phyloP scores from a whole-genome alignment of 2,329 filamentous ascomycete genomes.

The Colletotrichum phormii region DNA sequence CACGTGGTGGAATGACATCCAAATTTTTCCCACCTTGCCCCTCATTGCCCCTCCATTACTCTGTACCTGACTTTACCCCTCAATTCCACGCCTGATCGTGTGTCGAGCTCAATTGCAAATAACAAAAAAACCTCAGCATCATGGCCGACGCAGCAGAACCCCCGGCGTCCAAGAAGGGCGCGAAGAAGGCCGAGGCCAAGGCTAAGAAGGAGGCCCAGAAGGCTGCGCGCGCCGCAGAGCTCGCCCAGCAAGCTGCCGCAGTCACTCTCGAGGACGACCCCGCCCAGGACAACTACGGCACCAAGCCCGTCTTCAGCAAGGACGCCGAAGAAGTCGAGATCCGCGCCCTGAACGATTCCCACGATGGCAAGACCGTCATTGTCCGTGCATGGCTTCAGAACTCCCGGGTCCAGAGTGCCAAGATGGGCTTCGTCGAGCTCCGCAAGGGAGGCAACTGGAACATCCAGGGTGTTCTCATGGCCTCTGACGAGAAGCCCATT shows the following conservation, averaged over 20 bases:
- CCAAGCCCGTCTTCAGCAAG: constrained; percentile 64
- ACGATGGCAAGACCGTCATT: constrained; percentile 77
- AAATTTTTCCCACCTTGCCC: neutral
- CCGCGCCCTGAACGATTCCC: constrained; percentile 70
- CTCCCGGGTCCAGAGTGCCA: constrained; percentile 86
- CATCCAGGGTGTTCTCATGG: constrained; percentile 85
- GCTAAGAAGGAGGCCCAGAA: constrained; percentile 82
- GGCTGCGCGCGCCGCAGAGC: constrained; percentile 70
- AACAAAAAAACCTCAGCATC: neutral
- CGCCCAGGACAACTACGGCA: constrained; percentile 52
- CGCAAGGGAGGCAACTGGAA: constrained; percentile 79
- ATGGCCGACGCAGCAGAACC: neutral
- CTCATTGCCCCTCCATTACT: neutral
- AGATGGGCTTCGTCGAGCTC: constrained; percentile 91
- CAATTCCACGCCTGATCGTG: neutral
- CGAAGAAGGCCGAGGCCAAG: constrained; percentile 87
- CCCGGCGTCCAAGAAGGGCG: constrained; percentile 76
- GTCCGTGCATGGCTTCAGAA: constrained; percentile 89
- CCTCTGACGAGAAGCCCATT: constrained; percentile 68
- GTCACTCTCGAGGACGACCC: constrained; percentile 10
- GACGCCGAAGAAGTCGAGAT: constrained; percentile 71
- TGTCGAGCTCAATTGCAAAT: neutral
- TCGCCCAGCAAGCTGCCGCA: neutral
- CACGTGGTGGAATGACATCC: neutral
- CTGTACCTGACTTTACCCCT: neutral